Evolutionary conservation across 2,329 filamentous ascomycete species (phyloP).

Genomic region (Pseudogymnoascus sp.): DNA sequence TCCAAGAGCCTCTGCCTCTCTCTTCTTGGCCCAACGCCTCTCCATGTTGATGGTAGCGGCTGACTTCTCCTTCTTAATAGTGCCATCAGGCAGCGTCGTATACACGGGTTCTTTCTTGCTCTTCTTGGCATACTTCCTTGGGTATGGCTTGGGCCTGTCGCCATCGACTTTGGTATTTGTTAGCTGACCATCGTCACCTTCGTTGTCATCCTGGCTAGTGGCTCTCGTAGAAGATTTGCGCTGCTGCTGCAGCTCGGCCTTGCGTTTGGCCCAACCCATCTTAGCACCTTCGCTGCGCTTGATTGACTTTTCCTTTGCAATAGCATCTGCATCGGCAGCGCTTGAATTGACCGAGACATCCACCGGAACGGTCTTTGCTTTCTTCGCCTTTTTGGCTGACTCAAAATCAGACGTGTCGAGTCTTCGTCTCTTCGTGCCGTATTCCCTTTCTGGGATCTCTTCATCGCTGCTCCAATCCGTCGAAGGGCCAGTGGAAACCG

Average conservation of each 20-base stretch:
- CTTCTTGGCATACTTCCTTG: constrained; percentile 4
- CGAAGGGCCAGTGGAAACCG: not conserved
- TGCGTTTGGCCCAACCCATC: constrained; percentile 9
- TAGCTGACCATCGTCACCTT: not conserved
- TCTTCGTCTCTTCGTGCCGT: not conserved
- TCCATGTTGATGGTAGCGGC: constrained; percentile 10
- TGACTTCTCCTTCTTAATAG: constrained; percentile 9
- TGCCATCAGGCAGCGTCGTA: constrained; percentile 10
- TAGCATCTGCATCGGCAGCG: not conserved
- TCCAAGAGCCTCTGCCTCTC: constrained; percentile 8
- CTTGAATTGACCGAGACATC: not conserved
- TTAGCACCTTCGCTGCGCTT: constrained; percentile 7
- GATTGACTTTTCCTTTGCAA: not conserved
- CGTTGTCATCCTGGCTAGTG: not conserved
- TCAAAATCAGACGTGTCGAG: not conserved
- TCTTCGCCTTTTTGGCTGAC: not conserved
- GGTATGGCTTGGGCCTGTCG: not conserved
- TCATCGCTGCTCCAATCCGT: constrained; percentile 5
- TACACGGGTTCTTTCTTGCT: not conserved
- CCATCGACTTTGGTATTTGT: not conserved
- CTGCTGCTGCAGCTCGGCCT: constrained; percentile 1
- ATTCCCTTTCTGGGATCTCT: not conserved
- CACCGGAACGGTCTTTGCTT: not conserved
- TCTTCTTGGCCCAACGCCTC: constrained; percentile 12
- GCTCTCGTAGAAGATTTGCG: constrained; percentile 1